Conservation (phyloP, 148 eudicot genomes). For the Pharnaceum exiguum region DNA sequence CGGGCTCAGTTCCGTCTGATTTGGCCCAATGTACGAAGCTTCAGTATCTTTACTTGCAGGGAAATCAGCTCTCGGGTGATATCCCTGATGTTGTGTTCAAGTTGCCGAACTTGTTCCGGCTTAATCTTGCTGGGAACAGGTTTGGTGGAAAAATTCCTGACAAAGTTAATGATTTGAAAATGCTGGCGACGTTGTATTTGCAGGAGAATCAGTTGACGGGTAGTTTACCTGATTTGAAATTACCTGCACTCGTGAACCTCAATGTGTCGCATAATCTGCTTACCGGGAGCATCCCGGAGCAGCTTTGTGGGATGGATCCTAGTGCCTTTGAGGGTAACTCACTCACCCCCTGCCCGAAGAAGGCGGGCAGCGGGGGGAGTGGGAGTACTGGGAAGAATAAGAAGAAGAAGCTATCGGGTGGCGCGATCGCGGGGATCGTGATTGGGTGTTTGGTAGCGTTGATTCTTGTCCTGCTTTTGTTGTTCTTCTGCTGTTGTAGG, state of each 20-base stretch:
- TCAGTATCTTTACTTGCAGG: slow-evolving; percentile 51
- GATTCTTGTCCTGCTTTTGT: slow-evolving; percentile 24
- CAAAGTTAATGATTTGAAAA: slow-evolving; percentile 37
- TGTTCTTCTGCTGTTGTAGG: slow-evolving; percentile 41
- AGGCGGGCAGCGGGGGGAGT: not conserved
- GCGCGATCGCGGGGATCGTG: slow-evolving; percentile 71
- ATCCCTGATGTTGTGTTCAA: slow-evolving; percentile 39
- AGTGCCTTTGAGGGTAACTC: slow-evolving; percentile 51
- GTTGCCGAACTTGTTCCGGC: slow-evolving; percentile 34
- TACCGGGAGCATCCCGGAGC: slow-evolving; percentile 44
- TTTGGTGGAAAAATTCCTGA: slow-evolving; percentile 55
- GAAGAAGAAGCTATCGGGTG: slow-evolving; percentile 58
- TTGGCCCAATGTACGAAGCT: slow-evolving; percentile 32
- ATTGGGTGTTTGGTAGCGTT: slow-evolving; percentile 51
- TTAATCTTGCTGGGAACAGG: slow-evolving; percentile 47
- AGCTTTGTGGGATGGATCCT: slow-evolving; percentile 28
- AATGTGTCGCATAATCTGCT: slow-evolving; percentile 55
- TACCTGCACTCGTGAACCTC: slow-evolving; percentile 35
- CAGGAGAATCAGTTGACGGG: slow-evolving; percentile 54
- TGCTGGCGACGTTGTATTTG: slow-evolving; percentile 43
- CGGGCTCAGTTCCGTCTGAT: slow-evolving; percentile 52
- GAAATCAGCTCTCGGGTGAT: slow-evolving; percentile 46
- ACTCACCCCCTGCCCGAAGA: slow-evolving; percentile 39
- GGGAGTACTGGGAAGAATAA: not conserved
- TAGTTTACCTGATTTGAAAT: slow-evolving; percentile 42